A percentile compares a stretch with the other conserved stretches of the same genome.
phyloP scores from a whole-genome alignment of 345 rosid species.

The Eucalyptus lansdowneana region DNA sequence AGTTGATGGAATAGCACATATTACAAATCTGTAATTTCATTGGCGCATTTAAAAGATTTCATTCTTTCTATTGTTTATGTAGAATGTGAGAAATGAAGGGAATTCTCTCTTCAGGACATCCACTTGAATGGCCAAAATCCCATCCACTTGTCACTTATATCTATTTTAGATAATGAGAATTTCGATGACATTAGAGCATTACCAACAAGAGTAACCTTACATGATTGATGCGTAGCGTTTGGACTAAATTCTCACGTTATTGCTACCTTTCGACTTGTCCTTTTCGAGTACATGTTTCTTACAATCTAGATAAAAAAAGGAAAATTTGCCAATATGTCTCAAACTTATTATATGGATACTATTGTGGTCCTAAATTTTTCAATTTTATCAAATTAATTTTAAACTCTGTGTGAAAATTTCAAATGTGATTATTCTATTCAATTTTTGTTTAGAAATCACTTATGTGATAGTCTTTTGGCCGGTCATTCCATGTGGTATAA shows the following conservation, averaged over 20 bases:
- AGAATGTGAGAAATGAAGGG: background rate
- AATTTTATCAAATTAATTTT: background rate
- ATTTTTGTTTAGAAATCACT: background rate
- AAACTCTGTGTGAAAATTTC: background rate
- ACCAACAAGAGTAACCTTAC: background rate
- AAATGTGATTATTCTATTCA: accelerated
- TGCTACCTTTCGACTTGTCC: background rate
- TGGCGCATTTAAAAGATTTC: background rate
- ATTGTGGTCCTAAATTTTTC: background rate
- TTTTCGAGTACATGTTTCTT: background rate
- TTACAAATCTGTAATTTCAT: too few relatives aligned
- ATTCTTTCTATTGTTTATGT: background rate
- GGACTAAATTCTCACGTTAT: background rate
- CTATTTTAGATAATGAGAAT: too few relatives aligned
- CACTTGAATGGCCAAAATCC: background rate
- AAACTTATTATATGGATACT: background rate
- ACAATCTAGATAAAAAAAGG: background rate
- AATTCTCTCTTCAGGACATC: background rate
- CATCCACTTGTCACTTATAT: background rate
- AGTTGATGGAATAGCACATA: accelerated
- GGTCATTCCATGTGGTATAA: accelerated
- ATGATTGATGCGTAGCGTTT: background rate
- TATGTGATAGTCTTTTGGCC: accelerated
- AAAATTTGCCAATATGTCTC: accelerated
- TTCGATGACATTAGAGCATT: background rate